These are phyloP conservation scores for Penicillium lividum DNA, from an alignment of 495 filamentous ascomycete genomes.

Conservation along the genomic window DNA sequence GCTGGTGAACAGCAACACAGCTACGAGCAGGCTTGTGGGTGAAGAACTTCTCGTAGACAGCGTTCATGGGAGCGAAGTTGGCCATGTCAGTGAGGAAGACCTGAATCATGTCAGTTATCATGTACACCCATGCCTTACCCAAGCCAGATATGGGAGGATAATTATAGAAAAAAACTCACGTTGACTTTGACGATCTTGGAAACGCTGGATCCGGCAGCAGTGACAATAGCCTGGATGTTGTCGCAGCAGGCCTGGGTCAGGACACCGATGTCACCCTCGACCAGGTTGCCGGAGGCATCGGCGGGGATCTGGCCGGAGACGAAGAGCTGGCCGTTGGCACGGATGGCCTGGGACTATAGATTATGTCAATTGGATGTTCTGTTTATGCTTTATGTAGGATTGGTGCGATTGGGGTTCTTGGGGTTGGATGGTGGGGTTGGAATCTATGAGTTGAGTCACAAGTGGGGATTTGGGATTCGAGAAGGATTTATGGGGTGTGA, in stretches of 20 bases:
- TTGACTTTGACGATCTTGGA: constrained; percentile 75
- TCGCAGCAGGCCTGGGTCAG: constrained; percentile 74
- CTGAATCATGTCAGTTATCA: constrained; percentile 28
- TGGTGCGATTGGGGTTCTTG: neutral
- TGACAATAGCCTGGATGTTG: constrained; percentile 76
- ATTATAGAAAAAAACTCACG: constrained; percentile 27
- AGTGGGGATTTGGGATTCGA: neutral
- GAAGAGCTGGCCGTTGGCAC: constrained; percentile 79
- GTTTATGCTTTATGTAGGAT: constrained; percentile 4
- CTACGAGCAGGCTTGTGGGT: constrained; percentile 85
- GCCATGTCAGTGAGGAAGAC: constrained; percentile 85
- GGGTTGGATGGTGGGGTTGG: neutral
- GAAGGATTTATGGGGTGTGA: neutral
- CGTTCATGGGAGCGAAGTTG: constrained; percentile 85
- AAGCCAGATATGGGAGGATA: neutral
- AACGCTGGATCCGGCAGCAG: constrained; percentile 73
- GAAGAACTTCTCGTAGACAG: constrained; percentile 85
- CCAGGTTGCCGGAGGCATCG: constrained; percentile 69
- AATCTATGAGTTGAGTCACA: constrained; percentile 4
- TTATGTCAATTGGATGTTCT: constrained; percentile 9
- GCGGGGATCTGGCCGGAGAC: constrained; percentile 92
- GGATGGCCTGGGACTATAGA: constrained; percentile 81
- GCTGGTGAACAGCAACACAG: constrained; percentile 86
- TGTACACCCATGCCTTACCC: no score
- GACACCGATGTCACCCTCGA: constrained; percentile 73